These are phyloP conservation scores for Silybum marianum DNA, from an alignment of 129 eudicot species.

Conservation along the genomic window DNA sequence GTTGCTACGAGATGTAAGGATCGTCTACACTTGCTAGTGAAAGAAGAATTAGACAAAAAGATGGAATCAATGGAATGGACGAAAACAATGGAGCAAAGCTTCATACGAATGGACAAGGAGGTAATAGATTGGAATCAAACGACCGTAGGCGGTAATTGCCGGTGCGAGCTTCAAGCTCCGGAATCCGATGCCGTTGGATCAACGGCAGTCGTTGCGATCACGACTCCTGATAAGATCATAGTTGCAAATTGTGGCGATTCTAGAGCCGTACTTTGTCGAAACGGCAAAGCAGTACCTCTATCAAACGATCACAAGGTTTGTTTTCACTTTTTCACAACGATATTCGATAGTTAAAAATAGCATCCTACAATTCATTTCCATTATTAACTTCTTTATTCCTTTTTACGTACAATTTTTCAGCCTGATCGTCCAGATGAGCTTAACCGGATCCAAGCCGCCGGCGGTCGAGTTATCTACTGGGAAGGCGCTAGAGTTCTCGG, in stretches of 20 bases:
- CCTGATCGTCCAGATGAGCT: constrained; percentile 92
- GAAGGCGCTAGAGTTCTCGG: constrained; percentile 82
- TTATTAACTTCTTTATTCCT: background rate
- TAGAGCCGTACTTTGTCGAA: constrained; percentile 76
- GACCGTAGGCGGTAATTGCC: constrained; percentile 44
- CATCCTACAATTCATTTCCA: background rate
- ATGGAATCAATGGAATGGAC: constrained; percentile 46
- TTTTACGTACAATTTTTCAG: constrained; percentile 31
- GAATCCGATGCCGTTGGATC: constrained; percentile 82
- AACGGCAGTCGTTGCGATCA: constrained; percentile 73
- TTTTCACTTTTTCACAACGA: background rate
- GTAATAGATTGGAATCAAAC: constrained; percentile 45
- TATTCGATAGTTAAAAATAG: background rate
- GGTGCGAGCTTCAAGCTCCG: constrained; percentile 73
- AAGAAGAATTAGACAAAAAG: constrained; percentile 46
- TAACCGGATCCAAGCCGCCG: constrained; percentile 74
- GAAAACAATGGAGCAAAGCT: constrained; percentile 66
- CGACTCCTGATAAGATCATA: constrained; percentile 57
- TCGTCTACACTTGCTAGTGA: constrained; percentile 68
- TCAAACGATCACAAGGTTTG: constrained; percentile 79
- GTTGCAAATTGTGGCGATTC: constrained; percentile 90
- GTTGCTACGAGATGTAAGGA: constrained; percentile 73
- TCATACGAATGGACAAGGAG: constrained; percentile 72
- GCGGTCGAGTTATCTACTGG: constrained; percentile 86
- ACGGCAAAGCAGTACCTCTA: constrained; percentile 63